Percentiles rank a stretch among this genome's conserved stretches.
These are phyloP conservation scores for Pneumocystis sp. DNA, from an alignment of 1,139 yeast species.

Conservation along the genomic window DNA sequence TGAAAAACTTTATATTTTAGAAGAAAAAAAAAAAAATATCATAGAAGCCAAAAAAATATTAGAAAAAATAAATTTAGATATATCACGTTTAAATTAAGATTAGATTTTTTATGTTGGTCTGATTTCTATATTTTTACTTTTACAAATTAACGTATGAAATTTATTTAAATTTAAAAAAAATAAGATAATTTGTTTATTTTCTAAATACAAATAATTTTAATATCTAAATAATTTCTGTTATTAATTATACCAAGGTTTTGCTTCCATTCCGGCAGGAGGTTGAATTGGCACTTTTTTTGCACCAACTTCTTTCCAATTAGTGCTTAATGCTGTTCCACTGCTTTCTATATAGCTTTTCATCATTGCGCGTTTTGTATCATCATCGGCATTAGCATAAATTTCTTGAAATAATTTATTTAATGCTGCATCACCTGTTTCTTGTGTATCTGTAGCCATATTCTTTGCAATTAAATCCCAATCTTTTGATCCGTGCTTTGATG, in stretches of 20 bases:
- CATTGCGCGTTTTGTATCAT: constrained; percentile 85
- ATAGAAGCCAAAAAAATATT: not conserved
- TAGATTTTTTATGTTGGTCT: no score
- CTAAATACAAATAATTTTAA: constrained; percentile 18
- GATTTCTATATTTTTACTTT: no score
- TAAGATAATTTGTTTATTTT: not conserved
- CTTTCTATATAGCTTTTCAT: constrained; percentile 91
- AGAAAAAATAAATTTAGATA: not conserved
- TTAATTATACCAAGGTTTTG: constrained; percentile 3
- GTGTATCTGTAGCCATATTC: constrained; percentile 34
- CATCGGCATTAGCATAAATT: constrained; percentile 67
- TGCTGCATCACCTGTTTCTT: constrained; percentile 35
- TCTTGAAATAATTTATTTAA: constrained; percentile 43
- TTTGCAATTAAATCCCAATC: constrained; percentile 62
- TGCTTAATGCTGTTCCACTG: constrained; percentile 83
- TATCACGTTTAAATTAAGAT: no score
- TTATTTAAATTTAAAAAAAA: not conserved
- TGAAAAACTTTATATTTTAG: not conserved
- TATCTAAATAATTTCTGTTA: not conserved
- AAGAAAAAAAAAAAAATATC: not conserved
- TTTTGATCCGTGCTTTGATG: constrained; percentile 38
- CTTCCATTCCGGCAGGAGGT: constrained; percentile 52
- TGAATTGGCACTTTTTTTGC: constrained; percentile 48
- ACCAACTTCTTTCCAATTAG: constrained; percentile 87
- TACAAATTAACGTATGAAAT: not conserved